Evolutionary conservation across 2,329 filamentous ascomycete species (phyloP).

Genomic region (Fusarium torreyae): DNA sequence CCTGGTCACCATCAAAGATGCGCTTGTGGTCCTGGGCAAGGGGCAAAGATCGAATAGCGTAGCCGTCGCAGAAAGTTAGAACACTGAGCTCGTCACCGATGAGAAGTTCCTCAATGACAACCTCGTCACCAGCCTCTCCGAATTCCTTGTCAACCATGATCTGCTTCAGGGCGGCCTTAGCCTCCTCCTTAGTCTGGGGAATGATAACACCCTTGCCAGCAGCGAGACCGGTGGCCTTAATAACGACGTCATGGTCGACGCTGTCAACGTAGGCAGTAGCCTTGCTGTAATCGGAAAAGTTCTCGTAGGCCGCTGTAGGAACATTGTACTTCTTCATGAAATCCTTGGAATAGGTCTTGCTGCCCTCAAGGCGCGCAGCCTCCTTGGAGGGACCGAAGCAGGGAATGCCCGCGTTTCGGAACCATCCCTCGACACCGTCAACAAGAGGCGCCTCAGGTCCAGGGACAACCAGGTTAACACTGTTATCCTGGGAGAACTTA

Average conservation of each 20-base stretch:
- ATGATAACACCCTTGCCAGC: conserved; percentile 97
- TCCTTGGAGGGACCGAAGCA: conserved; percentile 89
- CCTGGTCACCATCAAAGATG: conserved; percentile 89
- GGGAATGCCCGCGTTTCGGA: conserved; percentile 79
- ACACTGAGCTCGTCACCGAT: conserved; percentile 94
- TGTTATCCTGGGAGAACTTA: conserved; percentile 78
- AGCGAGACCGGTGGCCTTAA: conserved; percentile 93
- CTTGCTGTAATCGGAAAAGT: conserved; percentile 83
- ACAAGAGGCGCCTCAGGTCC: conserved; percentile 96
- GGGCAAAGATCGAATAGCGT: conserved; percentile 85
- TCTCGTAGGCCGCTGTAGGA: conserved; percentile 91
- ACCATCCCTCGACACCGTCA: conserved; percentile 88
- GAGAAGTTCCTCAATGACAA: conserved; percentile 96
- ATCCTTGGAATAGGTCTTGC: conserved; percentile 97
- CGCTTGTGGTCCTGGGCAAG: conserved; percentile 98
- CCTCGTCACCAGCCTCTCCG: conserved; percentile 86
- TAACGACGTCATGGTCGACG: conserved; percentile 82
- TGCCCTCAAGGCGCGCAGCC: conserved; percentile 93
- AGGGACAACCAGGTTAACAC: conserved; percentile 86
- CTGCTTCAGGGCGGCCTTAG: conserved; percentile 82
- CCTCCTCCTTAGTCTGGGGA: conserved; percentile 85
- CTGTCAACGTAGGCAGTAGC: conserved; percentile 82
- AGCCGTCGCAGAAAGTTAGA: conserved; percentile 91
- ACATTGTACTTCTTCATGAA: conserved; percentile 95
- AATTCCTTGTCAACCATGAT: conserved; percentile 95